Percentiles rank a stretch among this genome's conserved stretches.
phyloP scores from a whole-genome alignment of 2,329 filamentous ascomycete genomes.

The Monilinia polystroma region DNA sequence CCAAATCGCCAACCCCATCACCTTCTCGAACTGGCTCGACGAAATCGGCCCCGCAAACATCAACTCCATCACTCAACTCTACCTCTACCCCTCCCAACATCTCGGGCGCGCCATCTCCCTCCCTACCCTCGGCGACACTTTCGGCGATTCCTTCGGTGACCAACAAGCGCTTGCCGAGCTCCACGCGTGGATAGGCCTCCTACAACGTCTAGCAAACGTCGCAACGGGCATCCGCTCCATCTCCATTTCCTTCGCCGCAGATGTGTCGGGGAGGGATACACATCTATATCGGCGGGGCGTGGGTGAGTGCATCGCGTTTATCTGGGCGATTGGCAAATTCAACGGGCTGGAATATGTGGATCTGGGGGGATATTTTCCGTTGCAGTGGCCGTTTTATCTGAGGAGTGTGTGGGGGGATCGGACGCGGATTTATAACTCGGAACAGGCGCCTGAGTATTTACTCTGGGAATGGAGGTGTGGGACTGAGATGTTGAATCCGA shows the following conservation, averaged over 20 bases:
- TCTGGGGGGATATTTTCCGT: background rate
- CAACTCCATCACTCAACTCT: background rate
- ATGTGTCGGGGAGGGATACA: background rate
- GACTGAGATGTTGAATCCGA: constrained; percentile 10
- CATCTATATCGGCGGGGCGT: background rate
- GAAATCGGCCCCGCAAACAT: background rate
- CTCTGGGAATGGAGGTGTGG: background rate
- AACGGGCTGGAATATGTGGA: background rate
- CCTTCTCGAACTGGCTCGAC: constrained; percentile 4
- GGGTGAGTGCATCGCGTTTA: background rate
- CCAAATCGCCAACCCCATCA: background rate
- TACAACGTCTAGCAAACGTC: background rate
- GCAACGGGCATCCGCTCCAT: background rate
- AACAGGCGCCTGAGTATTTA: background rate
- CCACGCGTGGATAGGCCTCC: background rate
- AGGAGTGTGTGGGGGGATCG: background rate
- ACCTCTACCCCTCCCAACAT: background rate
- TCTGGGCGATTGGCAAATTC: constrained; percentile 6
- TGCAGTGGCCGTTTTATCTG: constrained; percentile 15
- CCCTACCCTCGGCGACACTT: background rate
- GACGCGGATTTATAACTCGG: background rate
- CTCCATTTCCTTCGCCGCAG: background rate
- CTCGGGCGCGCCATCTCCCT: constrained; percentile 1
- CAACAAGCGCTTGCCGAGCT: background rate
- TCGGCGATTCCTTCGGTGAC: constrained; percentile 13